A percentile compares a stretch with the other conserved stretches of the same genome.
These are phyloP conservation scores for Solanum rostratum DNA, from an alignment of 257 asterid genomes.

Conservation along the genomic window DNA sequence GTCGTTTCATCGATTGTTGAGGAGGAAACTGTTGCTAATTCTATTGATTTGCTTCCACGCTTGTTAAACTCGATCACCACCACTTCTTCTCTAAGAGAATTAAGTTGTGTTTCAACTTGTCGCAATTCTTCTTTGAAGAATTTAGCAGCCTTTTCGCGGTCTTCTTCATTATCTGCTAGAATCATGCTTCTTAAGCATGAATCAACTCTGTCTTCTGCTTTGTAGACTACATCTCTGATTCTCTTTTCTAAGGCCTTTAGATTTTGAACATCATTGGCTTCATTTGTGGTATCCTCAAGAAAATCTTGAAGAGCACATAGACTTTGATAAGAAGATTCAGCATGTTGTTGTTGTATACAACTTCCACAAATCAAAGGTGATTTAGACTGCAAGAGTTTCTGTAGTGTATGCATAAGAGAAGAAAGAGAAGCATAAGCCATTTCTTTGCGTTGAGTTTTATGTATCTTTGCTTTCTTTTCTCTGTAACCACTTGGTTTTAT, in stretches of 20 bases:
- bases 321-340: background rate
- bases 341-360: background rate
- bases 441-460: background rate
- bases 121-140: background rate
- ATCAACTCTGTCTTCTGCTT: constrained; percentile 8
- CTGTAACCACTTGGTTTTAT: background rate
- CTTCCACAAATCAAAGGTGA: background rate
- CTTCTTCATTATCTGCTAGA: background rate
- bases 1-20: background rate
- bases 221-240: constrained; percentile 5
- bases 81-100: constrained; percentile 1
- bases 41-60: background rate
- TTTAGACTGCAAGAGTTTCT: constrained; percentile 6
- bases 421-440: constrained; percentile 15
- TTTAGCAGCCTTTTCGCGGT: background rate
- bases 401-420: constrained; percentile 12
- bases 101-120: background rate
- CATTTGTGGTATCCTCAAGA: background rate
- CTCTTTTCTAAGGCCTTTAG: background rate
- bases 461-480: background rate
- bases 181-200: background rate
- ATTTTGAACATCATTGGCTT: background rate
- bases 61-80: background rate
- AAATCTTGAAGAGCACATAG: background rate
- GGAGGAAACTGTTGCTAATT: background rate